Evolutionary conservation across 2,329 filamentous ascomycete species (phyloP).

Genomic region (Penicillium sp.): DNA sequence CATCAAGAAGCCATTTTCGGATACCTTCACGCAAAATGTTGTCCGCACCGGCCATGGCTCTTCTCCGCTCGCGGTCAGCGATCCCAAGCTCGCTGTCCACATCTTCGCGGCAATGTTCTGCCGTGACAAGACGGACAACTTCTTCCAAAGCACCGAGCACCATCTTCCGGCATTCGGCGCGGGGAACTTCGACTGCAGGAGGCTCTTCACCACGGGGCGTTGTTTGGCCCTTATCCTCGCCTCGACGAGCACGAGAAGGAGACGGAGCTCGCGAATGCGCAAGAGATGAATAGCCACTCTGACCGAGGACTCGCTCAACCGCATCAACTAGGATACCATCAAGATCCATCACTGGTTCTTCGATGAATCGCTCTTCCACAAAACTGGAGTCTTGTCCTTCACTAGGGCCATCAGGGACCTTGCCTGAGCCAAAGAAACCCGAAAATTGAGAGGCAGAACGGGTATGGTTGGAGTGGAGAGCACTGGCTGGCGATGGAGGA

Average conservation of each 20-base stretch:
- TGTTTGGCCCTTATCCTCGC: slow-evolving; percentile 29
- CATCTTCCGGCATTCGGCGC: slow-evolving; percentile 53
- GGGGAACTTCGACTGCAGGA: slow-evolving; percentile 45
- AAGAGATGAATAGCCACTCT: slow-evolving; percentile 43
- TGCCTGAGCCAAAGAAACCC: slow-evolving; percentile 30
- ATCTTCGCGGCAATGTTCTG: slow-evolving; percentile 46
- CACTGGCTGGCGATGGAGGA: slow-evolving; percentile 20
- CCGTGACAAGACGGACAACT: slow-evolving; percentile 55
- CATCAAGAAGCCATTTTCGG: slow-evolving; percentile 54
- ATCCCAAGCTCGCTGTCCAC: slow-evolving; percentile 31
- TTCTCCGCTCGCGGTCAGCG: slow-evolving; percentile 35
- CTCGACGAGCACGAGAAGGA: slow-evolving; percentile 36
- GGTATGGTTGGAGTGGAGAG: slow-evolving; percentile 24
- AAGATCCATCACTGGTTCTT: slow-evolving; percentile 57
- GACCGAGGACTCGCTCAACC: slow-evolving; percentile 54
- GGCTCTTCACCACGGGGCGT: slow-evolving; percentile 29
- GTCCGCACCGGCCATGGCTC: slow-evolving; percentile 38
- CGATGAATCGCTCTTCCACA: slow-evolving; percentile 52
- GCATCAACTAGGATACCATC: slow-evolving; percentile 59
- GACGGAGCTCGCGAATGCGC: slow-evolving; percentile 43
- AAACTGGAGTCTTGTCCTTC: slow-evolving; percentile 24
- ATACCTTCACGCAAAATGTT: slow-evolving; percentile 58
- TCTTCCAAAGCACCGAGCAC: slow-evolving; percentile 58
- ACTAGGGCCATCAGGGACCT: slow-evolving; percentile 17
- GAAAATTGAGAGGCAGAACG: slow-evolving; percentile 30